phyloP scores from a whole-genome alignment of 768 basidiomycete genomes.

The Fibroporia radiculosa region DNA sequence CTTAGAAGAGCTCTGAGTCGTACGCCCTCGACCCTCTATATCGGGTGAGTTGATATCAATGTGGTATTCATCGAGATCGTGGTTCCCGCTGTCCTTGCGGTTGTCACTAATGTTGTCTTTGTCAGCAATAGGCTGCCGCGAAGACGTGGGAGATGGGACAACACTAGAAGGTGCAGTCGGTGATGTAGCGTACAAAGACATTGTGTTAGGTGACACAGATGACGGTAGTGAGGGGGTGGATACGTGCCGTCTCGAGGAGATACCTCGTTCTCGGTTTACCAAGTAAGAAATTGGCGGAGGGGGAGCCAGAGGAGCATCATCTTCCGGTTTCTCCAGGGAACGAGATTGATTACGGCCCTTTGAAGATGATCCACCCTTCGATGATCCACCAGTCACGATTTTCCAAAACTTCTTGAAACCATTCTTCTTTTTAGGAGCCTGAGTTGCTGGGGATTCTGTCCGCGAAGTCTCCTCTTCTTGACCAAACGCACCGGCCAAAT shows the following conservation, averaged over 20 bases:
- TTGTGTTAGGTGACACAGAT: slow-evolving; percentile 45
- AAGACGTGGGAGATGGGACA: slow-evolving; percentile 70
- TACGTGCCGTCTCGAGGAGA: slow-evolving; percentile 44
- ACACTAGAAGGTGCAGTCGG: slow-evolving; percentile 70
- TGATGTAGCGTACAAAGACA: slow-evolving; percentile 57
- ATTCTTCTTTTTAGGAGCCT: slow-evolving; percentile 54
- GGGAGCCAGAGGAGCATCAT: slow-evolving; percentile 75
- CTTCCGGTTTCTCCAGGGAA: slow-evolving; percentile 43
- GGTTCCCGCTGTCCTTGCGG: slow-evolving; percentile 32
- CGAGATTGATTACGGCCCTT: slow-evolving; percentile 28
- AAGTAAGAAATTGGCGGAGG: slow-evolving; percentile 90
- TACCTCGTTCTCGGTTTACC: slow-evolving; percentile 46
- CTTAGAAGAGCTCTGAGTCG: slow-evolving; percentile 18
- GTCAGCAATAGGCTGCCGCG: slow-evolving; percentile 52
- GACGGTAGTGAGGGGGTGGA: slow-evolving; percentile 68
- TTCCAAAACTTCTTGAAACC: slow-evolving; percentile 79
- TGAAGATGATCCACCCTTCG: slow-evolving; percentile 30
- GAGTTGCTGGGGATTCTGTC: slow-evolving; percentile 3
- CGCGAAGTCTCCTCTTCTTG: slow-evolving; percentile 10
- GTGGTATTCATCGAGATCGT: slow-evolving; percentile 36
- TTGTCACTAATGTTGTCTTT: slow-evolving; percentile 38
- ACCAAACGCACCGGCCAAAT: slow-evolving; percentile 18
- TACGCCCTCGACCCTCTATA: slow-evolving; percentile 16
- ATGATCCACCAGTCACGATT: slow-evolving; percentile 52
- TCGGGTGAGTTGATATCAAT: slow-evolving; percentile 17